Percentiles rank a stretch among this genome's conserved stretches.
phyloP scores from a whole-genome alignment of 2,329 filamentous ascomycete genomes.

The Cryphonectria radicalis region DNA sequence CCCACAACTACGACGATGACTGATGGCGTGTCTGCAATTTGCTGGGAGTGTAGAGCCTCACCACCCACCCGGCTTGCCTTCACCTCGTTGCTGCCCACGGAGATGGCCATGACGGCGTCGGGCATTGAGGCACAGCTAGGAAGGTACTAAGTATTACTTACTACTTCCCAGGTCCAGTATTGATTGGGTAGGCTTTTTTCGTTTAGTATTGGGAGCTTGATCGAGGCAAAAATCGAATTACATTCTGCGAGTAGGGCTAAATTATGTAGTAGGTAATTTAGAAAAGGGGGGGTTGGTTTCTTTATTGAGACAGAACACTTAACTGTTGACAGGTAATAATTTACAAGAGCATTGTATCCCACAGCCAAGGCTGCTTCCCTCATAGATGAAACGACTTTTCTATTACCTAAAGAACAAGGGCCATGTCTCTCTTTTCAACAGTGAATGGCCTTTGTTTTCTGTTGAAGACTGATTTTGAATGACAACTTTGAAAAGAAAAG shows the following conservation, averaged over 20 bases:
- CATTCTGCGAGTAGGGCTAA: no score
- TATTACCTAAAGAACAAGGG: not conserved
- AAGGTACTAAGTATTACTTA: no score
- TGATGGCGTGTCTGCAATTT: not conserved
- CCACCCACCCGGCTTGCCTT: not conserved
- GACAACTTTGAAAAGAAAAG: no score
- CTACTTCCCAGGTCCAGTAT: not conserved
- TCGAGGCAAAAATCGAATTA: no score
- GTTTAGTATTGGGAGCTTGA: no score
- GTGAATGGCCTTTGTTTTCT: not conserved
- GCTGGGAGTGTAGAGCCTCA: not conserved
- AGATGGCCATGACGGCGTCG: not conserved
- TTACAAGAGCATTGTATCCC: not conserved
- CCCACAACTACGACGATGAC: not conserved
- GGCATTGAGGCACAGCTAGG: not conserved
- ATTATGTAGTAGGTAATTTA: not conserved
- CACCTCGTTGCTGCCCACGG: not conserved
- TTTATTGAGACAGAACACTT: not conserved
- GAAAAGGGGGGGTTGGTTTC: no score
- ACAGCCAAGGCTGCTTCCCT: not conserved
- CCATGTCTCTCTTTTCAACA: not conserved
- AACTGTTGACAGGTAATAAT: not conserved
- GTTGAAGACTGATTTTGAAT: not conserved
- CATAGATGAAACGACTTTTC: not conserved
- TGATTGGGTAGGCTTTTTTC: not conserved